Conservation (phyloP, 257 asterid genomes). For the Solanum gracilifrons region DNA sequence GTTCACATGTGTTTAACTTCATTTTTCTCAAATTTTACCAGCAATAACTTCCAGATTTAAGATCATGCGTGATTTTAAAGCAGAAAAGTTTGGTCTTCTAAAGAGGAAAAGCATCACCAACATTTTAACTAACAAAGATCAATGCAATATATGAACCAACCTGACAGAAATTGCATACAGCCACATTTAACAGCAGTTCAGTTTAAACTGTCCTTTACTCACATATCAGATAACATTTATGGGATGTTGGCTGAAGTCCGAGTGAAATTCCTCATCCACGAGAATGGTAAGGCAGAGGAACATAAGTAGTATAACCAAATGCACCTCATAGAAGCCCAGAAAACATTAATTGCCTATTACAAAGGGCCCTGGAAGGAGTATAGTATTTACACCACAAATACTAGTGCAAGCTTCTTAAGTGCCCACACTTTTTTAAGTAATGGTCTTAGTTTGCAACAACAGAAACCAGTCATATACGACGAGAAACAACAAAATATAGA, state of each 20-base stretch:
- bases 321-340: background rate
- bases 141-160: background rate
- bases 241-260: background rate
- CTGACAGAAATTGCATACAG: background rate
- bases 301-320: background rate
- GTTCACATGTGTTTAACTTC: background rate
- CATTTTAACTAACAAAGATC: background rate
- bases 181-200: background rate
- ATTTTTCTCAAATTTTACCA: background rate
- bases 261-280: background rate
- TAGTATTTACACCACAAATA: background rate
- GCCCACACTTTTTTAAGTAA: background rate
- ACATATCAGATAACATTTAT: background rate
- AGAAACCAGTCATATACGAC: background rate
- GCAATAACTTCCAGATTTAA: background rate
- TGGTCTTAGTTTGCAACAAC: background rate
- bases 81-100: background rate
- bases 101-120: background rate
- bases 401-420: background rate
- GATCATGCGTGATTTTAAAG: background rate
- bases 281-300: background rate
- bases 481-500: background rate
- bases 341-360: background rate
- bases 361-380: background rate
- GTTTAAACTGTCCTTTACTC: background rate